Evolutionary conservation across 1,139 yeast species (phyloP), one percentile per base, ranked within the genome.

Genomic region (Candida albicans): DNA sequence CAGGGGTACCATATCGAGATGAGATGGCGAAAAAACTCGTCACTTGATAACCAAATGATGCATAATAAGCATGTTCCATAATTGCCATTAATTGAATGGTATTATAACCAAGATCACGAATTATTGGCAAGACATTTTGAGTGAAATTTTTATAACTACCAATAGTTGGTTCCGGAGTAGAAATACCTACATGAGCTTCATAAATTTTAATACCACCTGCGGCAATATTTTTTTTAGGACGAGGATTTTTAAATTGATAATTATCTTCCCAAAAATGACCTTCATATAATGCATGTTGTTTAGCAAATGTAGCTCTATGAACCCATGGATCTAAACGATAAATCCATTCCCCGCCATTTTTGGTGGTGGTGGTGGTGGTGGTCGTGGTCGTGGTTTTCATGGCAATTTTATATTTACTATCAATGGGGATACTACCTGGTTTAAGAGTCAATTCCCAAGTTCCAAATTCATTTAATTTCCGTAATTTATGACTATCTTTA

Each of bases 41-140:
- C 28, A 93, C 84, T 64, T 93, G 99, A 64, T 93, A 93, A 6
- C 99, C 99, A 63, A 93, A 93, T 0, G 96, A 88, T 1, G 98
- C 99, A 61, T 93, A 93, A 64, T 93, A 93, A 1, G 99, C 98
- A 62, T 93, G 99, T 64, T 93, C 99, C 99, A 93, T 93, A 41
- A 93, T 78, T 0, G 99, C 97, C 99, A 93, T 93, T 58, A 93
- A 75, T 65, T 93, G 99, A 55, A 93, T 86, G 7, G 96, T 84
- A 61, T 93, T 89, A 64, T 93, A 93, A 22, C 97, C 98, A 50
- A 91, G 73, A 51, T 83, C 78, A 55, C 81, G 81, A 54, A 93
- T 87, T 37, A 86, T 75, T n/a, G 99, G 99, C 49, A 93, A 73
- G 13, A 90, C 75, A 51, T 87, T 82, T 38, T 70, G 53, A 18